Evolutionary conservation across 306 rosid genomes (phyloP), one percentile per base, ranked within the genome.

Genomic region (Canavalia gladiata): DNA sequence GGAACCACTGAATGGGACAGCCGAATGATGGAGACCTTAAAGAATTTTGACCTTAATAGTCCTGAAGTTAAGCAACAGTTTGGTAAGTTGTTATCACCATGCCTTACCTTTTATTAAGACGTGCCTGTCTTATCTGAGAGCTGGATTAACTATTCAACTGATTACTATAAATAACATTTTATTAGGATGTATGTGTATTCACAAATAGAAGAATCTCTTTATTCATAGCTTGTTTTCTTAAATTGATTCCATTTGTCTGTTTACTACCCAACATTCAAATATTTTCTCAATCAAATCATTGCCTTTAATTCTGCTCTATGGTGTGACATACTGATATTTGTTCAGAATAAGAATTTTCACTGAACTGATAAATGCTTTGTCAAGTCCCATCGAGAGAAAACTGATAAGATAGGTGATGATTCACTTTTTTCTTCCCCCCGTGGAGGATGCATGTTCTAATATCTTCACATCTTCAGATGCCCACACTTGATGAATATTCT

Each of bases 1-100:
- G 98, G 97, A 82, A 86, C 84, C 75, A 75, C 79, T 67, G 97
- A 96, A 84, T 96, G 98, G 99, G 98, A 96, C 62, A 77, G 84
- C 76, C 88, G 90, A 13, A 88, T 92, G 92, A 89, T 90, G 93
- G 99, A 96, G 78, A 93, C 99, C 39, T 87, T 96, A 77, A 96
- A 96, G 70, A 92, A 88, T 85, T 93, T 96, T 84, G 99, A 96
- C 90, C 96, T 96, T 60, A 88, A 87, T 88, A 93, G 97, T 86
- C 98, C 99, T 56, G 97, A 92, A 56, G 92, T 96, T 76, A 96
- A 96, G 88, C 98, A 93, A 77, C 99, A 96, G 86, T 96, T 96
- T 82, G 99, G 99, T 93, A 86, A 79, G 94, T 80, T 64, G 55
- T 68, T 25, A 0, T 42, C 67, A 29, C 56, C 66, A 13, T 68